Conservation (phyloP, 176 grass and related monocot genomes). For the Ensete ventricosum region DNA sequence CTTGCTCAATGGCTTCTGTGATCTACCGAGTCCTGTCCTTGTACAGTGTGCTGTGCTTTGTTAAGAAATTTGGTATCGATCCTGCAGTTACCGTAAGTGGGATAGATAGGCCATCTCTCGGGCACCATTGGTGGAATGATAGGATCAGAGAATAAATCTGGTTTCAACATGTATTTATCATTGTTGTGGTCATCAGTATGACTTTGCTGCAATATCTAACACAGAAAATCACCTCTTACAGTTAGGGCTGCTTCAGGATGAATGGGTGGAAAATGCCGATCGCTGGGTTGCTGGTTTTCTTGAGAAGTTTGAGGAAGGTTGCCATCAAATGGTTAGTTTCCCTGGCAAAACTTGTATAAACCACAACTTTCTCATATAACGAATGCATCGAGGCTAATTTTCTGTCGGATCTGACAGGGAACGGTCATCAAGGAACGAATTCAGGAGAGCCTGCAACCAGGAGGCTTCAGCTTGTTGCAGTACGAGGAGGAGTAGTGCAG, state of each 20-base stretch:
- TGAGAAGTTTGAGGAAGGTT: constrained; percentile 94
- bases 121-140: no score
- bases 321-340: constrained; percentile 71
- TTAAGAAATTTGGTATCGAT: no score
- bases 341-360: not conserved
- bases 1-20: no score
- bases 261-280: constrained; percentile 98
- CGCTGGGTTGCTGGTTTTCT: constrained; percentile 98
- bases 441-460: constrained; percentile 75
- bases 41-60: no score
- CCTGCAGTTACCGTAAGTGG: no score
- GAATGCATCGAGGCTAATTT: not conserved
- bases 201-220: not conserved
- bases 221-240: constrained; percentile 17
- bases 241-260: constrained; percentile 85
- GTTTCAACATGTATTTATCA: no score
- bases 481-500: constrained; percentile 37
- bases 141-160: no score
- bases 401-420: constrained; percentile 35
- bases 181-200: no score
- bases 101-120: no score
- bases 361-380: not conserved
- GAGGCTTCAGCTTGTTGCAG: constrained; percentile 61
- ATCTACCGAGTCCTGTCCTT: no score
- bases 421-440: constrained; percentile 76